Conservation (phyloP, 305 asterid species). For the Fraxinus ornus region DNA sequence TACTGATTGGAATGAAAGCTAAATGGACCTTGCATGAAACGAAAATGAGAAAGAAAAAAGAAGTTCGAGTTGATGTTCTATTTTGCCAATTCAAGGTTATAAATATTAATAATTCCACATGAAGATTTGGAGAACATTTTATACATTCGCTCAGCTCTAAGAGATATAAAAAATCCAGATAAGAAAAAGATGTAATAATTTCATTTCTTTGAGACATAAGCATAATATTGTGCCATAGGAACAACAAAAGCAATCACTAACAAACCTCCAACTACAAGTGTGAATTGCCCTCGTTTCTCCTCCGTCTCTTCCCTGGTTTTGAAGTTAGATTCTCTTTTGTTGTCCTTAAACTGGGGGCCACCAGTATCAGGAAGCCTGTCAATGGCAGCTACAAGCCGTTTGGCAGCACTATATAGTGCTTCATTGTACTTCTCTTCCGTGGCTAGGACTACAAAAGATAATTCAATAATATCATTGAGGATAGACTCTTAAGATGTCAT, state of each 20-base stretch:
- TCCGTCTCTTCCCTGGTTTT: conserved; percentile 92
- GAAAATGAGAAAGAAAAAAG: conserved; percentile 4
- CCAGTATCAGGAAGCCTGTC: conserved; percentile 98
- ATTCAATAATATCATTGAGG: neutral
- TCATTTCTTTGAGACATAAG: conserved; percentile 92
- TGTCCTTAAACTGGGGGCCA: conserved; percentile 71
- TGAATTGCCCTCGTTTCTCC: conserved; percentile 94
- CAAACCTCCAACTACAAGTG: conserved; percentile 96
- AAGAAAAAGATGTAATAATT: conserved; percentile 12
- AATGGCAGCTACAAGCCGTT: conserved; percentile 74
- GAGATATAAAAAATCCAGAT: conserved; percentile 15
- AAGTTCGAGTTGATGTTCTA: conserved; percentile 8
- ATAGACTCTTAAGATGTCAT: neutral
- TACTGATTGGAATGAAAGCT: neutral
- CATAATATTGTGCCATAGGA: conserved; percentile 98
- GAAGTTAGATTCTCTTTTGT: conserved; percentile 91
- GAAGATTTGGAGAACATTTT: conserved; percentile 40
- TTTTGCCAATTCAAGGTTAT: conserved; percentile 24
- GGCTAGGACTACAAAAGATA: conserved; percentile 64
- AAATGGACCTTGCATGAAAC: neutral
- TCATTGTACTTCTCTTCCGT: conserved; percentile 94
- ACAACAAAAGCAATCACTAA: conserved; percentile 97
- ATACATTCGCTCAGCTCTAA: conserved; percentile 47
- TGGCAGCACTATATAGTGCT: conserved; percentile 68
- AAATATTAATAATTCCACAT: conserved; percentile 29